Evolutionary conservation across 805 yeast genomes (phyloP).

Genomic region (Cyberlindnera petersonii): DNA sequence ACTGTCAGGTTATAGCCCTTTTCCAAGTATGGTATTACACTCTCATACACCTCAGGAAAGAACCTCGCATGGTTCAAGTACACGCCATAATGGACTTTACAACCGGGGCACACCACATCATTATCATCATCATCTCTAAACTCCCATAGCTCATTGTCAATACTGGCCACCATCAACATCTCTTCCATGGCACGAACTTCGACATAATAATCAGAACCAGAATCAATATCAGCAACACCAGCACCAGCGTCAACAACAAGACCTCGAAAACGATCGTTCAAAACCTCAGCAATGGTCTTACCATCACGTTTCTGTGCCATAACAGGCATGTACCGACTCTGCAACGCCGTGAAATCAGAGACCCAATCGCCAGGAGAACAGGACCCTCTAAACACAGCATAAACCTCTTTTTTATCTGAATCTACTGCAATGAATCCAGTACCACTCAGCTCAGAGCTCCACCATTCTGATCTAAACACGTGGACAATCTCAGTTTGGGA

Average conservation of each 20-base stretch:
- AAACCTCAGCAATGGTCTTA: not conserved
- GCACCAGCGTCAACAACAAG: not conserved
- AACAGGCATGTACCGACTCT: slow-evolving; percentile 46
- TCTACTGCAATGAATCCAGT: slow-evolving; percentile 54
- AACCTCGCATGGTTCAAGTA: slow-evolving; percentile 42
- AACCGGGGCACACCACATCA: slow-evolving; percentile 22
- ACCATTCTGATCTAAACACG: slow-evolving; percentile 13
- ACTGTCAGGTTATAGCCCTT: slow-evolving; percentile 50
- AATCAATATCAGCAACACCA: not conserved
- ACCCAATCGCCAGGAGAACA: slow-evolving; percentile 57
- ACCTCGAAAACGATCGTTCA: not conserved
- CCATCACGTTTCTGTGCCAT: slow-evolving; percentile 1
- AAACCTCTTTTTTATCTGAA: slow-evolving; percentile 37
- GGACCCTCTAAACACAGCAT: slow-evolving; percentile 62
- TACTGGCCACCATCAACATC: too few species aligned
- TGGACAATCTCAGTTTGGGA: slow-evolving; percentile 8
- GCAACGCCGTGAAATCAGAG: slow-evolving; percentile 49
- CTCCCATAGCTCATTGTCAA: too few species aligned
- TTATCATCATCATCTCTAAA: not conserved
- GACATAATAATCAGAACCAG: too few species aligned
- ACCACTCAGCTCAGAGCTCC: slow-evolving; percentile 41
- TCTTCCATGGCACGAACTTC: too few species aligned
- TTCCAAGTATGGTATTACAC: slow-evolving; percentile 30
- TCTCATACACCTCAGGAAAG: slow-evolving; percentile 33
- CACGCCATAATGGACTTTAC: slow-evolving; percentile 66